Evolutionary conservation across 1,284 basidiomycete genomes (phyloP).

Genomic region (Ganoderma lucidum): DNA sequence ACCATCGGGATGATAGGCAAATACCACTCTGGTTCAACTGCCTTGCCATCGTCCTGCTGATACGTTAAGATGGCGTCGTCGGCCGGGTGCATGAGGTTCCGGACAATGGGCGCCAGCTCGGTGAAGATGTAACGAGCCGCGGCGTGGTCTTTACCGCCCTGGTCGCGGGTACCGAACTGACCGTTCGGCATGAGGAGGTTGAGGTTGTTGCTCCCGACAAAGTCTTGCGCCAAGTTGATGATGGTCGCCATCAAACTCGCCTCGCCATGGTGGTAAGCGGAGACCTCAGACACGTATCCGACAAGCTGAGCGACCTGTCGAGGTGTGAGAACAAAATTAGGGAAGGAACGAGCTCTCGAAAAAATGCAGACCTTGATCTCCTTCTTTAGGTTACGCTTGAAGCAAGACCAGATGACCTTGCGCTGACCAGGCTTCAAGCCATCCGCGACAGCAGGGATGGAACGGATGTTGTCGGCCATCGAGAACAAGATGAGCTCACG

Average conservation of each 20-base stretch:
- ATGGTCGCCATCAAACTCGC: conserved; percentile 89
- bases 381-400: conserved; percentile 92
- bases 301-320: conserved; percentile 90
- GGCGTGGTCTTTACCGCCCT: conserved; percentile 96
- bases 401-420: conserved; percentile 96
- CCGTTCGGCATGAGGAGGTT: conserved; percentile 92
- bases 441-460: conserved; percentile 93
- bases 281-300: conserved; percentile 94
- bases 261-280: conserved; percentile 98
- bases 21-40: conserved; percentile 96
- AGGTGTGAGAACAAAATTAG: neutral
- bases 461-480: conserved; percentile 98
- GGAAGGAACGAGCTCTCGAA: neutral
- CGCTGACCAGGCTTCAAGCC: conserved; percentile 99
- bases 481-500: conserved; percentile 98
- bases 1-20: conserved; percentile 92
- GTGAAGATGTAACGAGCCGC: conserved; percentile 98
- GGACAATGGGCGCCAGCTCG: conserved; percentile 79
- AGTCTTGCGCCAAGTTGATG: conserved; percentile 94
- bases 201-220: conserved; percentile 96
- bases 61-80: conserved; percentile 90
- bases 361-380: conserved; percentile 81
- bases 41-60: conserved; percentile 88
- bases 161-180: conserved; percentile 94
- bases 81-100: conserved; percentile 81